These are phyloP conservation scores for Cytospora paraplurivora DNA, from an alignment of 2,329 filamentous ascomycete species.

Conservation along the genomic window DNA sequence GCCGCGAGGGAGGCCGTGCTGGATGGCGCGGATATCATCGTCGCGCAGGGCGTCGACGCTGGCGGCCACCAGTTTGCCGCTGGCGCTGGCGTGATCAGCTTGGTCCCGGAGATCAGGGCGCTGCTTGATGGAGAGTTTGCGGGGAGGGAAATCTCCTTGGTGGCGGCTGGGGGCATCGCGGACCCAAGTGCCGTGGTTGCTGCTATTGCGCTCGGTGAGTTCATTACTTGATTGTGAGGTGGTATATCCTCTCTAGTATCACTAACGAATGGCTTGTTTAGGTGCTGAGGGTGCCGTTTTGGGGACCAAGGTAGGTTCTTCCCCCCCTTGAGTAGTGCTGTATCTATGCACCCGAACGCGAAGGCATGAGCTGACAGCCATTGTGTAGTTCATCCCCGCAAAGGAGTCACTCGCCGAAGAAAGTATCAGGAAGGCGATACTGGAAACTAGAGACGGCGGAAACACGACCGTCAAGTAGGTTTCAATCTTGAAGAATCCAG, in stretches of 20 bases:
- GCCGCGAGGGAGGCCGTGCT: slow-evolving; percentile 53
- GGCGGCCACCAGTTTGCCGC: slow-evolving; percentile 62
- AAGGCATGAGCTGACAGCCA: slow-evolving; percentile 3
- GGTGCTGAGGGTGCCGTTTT: slow-evolving; percentile 48
- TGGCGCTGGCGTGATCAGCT: slow-evolving; percentile 55
- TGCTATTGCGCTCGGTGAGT: slow-evolving; percentile 54
- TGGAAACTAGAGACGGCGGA: slow-evolving; percentile 48
- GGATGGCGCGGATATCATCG: slow-evolving; percentile 59
- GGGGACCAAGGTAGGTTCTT: slow-evolving; percentile 42
- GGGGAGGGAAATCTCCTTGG: slow-evolving; percentile 42
- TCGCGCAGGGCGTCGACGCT: slow-evolving; percentile 65
- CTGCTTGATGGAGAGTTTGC: slow-evolving; percentile 45
- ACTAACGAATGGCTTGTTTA: slow-evolving; percentile 27
- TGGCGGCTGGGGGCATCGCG: slow-evolving; percentile 63
- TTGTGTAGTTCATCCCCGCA: slow-evolving; percentile 45
- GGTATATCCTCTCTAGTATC: not conserved
- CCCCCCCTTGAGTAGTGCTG: not conserved
- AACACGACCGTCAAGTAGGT: slow-evolving; percentile 48
- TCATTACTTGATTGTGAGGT: not conserved
- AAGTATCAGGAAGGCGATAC: slow-evolving; percentile 43
- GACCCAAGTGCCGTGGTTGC: slow-evolving; percentile 59
- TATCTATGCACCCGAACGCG: not conserved
- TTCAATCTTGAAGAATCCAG: no score
- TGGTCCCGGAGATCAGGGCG: slow-evolving; percentile 60
- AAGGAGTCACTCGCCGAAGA: slow-evolving; percentile 47